phyloP scores from a whole-genome alignment of 2,329 filamentous ascomycete species.

The Monosporascus sp. region DNA sequence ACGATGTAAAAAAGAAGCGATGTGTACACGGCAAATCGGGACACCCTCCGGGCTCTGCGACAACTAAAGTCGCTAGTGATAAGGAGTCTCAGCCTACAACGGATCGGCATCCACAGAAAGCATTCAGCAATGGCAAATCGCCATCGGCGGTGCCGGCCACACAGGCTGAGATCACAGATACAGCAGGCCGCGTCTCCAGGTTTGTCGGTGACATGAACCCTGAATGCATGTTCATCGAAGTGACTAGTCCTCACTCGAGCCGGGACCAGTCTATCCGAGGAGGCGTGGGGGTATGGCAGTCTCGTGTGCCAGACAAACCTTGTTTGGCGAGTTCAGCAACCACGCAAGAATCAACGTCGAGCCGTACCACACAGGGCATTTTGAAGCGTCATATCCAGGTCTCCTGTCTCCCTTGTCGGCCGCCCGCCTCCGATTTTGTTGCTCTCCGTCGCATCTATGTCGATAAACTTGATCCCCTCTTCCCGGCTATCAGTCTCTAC shows the following conservation, averaged over 20 bases:
- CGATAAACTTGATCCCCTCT: constrained; percentile 50
- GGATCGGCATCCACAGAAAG: neutral
- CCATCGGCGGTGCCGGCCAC: neutral
- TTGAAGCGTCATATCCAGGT: constrained; percentile 37
- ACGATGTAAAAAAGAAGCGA: constrained; percentile 5
- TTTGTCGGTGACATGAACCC: constrained; percentile 58
- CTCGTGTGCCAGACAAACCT: constrained; percentile 19
- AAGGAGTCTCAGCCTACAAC: neutral
- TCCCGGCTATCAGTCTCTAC: constrained; percentile 43
- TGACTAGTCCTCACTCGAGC: constrained; percentile 36
- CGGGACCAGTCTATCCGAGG: constrained; percentile 41
- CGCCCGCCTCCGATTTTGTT: constrained; percentile 41
- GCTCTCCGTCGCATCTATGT: constrained; percentile 43
- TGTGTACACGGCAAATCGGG: constrained; percentile 6
- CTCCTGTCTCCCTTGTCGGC: constrained; percentile 43
- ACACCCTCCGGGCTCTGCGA: neutral
- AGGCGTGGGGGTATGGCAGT: constrained; percentile 53
- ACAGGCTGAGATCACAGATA: constrained; percentile 3
- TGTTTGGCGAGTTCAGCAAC: constrained; percentile 25
- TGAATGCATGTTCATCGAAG: constrained; percentile 55
- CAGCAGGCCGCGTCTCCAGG: constrained; percentile 32
- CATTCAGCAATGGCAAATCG: neutral
- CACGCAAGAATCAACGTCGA: constrained; percentile 19
- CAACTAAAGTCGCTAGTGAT: too few species aligned
- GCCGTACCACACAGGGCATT: constrained; percentile 22